Evolutionary conservation across 2,329 filamentous ascomycete species (phyloP), one percentile per base, ranked within the genome.

Genomic region (Ceratocystis diversiconidia): DNA sequence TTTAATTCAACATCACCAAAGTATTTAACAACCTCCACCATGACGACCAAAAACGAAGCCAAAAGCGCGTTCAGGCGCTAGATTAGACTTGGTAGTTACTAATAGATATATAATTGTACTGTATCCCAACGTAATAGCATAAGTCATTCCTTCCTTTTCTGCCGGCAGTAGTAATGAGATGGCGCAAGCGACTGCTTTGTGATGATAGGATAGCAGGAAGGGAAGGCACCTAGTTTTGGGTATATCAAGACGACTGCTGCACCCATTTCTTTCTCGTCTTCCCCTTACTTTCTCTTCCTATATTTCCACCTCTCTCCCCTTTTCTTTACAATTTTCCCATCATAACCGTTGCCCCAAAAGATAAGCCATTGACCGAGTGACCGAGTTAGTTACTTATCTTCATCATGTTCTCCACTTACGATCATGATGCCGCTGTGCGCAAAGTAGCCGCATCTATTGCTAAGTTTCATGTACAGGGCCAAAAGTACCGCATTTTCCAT

Each of bases 401-500:
- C 28, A 32, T 32, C 44, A 63, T 63, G 61, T 46, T 28, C 15
- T 22, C 36, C 17, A 25, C 55, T 10, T 44, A 81, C 25, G 73
- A 74, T 22, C 80, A 82, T 70, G 71, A 78, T 25, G 70, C 72
- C 2, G 74, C 75, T 7, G 79, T 82, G n/a, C 68, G 72, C 19
- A 70, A 72, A 64, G 76, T 82, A 60, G 75, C 79, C 0, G 70
- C 73, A 41, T 74, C 76, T 25, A 74, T 82, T 41, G 73, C 73
- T 66, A 71, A 76, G 3, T 82, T 82, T 69, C 72, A 78, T 63
- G 71, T 73, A 2, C 72, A 70, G 6, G 73, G 76, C 66, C 73
- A 77, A 71, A 82, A 85, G 1, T 91, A 89, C 74, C 81, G 87
- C n/a, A 85, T 91, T 72, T 88, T 85, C 70, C 88, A 91, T 74